Conservation (phyloP, 228 moss, liverwort and hornwort species). For the Sphagnum fallax region DNA sequence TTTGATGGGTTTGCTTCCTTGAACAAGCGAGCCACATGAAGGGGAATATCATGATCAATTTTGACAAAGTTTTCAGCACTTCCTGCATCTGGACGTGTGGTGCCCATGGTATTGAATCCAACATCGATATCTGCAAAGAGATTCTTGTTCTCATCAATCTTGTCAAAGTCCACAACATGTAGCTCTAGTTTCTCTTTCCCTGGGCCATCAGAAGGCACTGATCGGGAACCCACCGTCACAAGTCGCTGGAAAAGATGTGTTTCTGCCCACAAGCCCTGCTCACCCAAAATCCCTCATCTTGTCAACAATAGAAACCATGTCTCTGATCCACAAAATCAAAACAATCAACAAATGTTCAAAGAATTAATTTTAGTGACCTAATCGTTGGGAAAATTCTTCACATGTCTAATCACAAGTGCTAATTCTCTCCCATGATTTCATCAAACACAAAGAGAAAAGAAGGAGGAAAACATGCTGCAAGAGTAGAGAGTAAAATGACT, state of each 20-base stretch:
- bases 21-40: conserved; percentile 39
- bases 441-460: too few relatives aligned
- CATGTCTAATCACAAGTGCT: too few relatives aligned
- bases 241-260: conserved; percentile 29
- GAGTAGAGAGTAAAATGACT: too few relatives aligned
- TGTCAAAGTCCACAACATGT: conserved; percentile 53
- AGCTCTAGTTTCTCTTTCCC: conserved; percentile 56
- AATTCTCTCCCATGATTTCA: too few relatives aligned
- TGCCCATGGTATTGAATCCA: conserved; percentile 55
- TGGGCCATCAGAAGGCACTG: conserved; percentile 45
- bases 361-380: too few relatives aligned
- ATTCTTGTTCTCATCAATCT: conserved; percentile 35
- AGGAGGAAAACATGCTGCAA: too few relatives aligned
- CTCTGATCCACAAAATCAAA: background rate
- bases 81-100: conserved; percentile 38
- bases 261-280: conserved; percentile 44
- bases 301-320: background rate
- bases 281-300: background rate
- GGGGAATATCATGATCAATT: conserved; percentile 47
- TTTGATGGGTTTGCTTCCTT: conserved; percentile 41
- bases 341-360: too few relatives aligned
- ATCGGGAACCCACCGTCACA: conserved; percentile 39
- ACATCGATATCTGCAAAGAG: conserved; percentile 38
- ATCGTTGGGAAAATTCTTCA: too few relatives aligned
- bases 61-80: conserved; percentile 39